Conservation (phyloP, 2,329 filamentous ascomycete species). For the Herpotrichia juniperi region DNA sequence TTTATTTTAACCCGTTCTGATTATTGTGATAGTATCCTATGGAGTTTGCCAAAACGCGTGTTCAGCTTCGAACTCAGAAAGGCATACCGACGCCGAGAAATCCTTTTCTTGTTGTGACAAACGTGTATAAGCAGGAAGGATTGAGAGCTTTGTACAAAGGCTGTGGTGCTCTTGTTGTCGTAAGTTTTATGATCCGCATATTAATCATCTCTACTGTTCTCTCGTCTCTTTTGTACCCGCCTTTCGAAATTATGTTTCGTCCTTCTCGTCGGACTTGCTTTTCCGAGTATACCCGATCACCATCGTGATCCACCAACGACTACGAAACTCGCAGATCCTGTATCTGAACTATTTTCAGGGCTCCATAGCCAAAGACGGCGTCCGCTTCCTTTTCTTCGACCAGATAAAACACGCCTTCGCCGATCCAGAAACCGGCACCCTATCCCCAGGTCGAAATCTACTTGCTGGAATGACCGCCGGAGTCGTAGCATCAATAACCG, state of each 20-base stretch:
- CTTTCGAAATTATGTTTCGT: neutral
- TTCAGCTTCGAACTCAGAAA: slow-evolving; percentile 59
- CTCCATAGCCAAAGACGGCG: slow-evolving; percentile 67
- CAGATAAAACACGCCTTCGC: slow-evolving; percentile 66
- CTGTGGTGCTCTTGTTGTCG: slow-evolving; percentile 63
- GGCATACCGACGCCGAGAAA: slow-evolving; percentile 58
- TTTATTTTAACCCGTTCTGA: neutral
- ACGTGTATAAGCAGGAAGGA: slow-evolving; percentile 63
- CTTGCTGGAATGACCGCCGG: slow-evolving; percentile 69
- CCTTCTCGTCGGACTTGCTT: slow-evolving; percentile 5
- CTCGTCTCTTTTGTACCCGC: neutral
- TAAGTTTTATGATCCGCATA: slow-evolving; percentile 24
- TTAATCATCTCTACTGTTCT: neutral
- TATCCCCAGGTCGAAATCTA: slow-evolving; percentile 64
- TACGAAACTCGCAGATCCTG: neutral
- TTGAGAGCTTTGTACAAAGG: slow-evolving; percentile 66
- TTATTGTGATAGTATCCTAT: slow-evolving; percentile 60
- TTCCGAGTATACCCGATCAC: slow-evolving; percentile 12
- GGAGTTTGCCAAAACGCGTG: slow-evolving; percentile 71
- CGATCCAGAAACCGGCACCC: slow-evolving; percentile 60
- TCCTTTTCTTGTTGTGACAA: slow-evolving; percentile 62
- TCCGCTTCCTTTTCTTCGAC: slow-evolving; percentile 71
- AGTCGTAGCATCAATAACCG: slow-evolving; percentile 65
- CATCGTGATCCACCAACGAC: neutral
- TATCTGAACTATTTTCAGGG: slow-evolving; percentile 48